phyloP scores from a whole-genome alignment of 805 yeast genomes.

The Torulaspora quercuum region DNA sequence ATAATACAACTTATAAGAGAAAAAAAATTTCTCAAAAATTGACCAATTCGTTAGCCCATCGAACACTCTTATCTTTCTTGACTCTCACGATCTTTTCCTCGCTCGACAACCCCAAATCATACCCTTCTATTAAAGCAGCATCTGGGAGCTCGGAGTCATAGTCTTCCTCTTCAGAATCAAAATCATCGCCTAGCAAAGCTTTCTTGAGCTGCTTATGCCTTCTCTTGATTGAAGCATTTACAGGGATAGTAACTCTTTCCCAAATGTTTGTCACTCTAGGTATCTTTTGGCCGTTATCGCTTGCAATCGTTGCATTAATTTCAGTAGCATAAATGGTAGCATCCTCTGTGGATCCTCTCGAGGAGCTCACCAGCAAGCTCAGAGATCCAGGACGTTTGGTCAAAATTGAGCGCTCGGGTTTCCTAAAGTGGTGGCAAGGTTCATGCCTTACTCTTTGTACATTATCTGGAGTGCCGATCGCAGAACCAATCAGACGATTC shows the following conservation, averaged over 20 bases:
- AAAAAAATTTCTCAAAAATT: too few species aligned
- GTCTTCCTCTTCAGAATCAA: conserved; percentile 12
- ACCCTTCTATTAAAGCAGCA: conserved; percentile 34
- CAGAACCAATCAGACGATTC: conserved; percentile 19
- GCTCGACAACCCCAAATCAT: conserved; percentile 17
- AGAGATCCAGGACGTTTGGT: conserved; percentile 19
- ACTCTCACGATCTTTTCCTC: not conserved
- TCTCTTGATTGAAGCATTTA: conserved; percentile 27
- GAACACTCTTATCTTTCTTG: conserved; percentile 1
- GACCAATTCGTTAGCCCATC: conserved; percentile 3
- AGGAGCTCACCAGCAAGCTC: conserved; percentile 31
- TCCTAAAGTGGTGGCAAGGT: conserved; percentile 23
- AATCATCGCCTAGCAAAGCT: conserved; percentile 21
- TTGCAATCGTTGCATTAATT: conserved; percentile 26
- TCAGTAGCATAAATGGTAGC: conserved; percentile 37
- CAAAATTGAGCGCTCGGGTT: conserved; percentile 26
- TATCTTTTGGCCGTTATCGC: conserved; percentile 18
- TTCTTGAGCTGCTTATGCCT: conserved; percentile 23
- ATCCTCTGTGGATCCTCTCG: conserved; percentile 31
- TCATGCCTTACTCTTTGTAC: not conserved
- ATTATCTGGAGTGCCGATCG: conserved; percentile 2
- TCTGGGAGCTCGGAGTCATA: conserved; percentile 15
- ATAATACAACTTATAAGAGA: too few species aligned
- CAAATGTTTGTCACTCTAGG: conserved; percentile 25
- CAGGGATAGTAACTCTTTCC: conserved; percentile 35